phyloP scores from a whole-genome alignment of 257 asterid genomes.

The Ilex aquifolium region DNA sequence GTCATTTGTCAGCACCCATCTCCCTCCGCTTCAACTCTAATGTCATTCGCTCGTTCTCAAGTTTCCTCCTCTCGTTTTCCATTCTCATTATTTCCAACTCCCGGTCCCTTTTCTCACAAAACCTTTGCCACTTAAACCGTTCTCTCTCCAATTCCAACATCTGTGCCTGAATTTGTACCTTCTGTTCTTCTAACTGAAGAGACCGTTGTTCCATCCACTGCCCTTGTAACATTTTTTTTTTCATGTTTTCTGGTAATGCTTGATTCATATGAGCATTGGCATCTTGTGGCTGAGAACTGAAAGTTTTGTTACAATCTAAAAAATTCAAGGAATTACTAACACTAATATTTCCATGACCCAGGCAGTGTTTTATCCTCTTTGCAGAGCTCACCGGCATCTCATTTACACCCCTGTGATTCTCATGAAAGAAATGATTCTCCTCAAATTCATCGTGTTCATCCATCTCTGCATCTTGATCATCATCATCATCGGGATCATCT shows the following conservation, averaged over 20 bases:
- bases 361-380: conserved; percentile 24
- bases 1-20: conserved; percentile 2
- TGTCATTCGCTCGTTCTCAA: conserved; percentile 17
- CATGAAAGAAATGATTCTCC: conserved; percentile 27
- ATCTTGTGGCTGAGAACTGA: conserved; percentile 5
- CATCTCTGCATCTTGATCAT: background rate
- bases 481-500: conserved; percentile 7
- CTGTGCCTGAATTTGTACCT: conserved; percentile 15
- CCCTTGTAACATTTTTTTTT: background rate
- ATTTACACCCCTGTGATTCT: conserved; percentile 12
- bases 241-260: conserved; percentile 1
- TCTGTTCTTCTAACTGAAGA: conserved; percentile 20
- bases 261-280: background rate
- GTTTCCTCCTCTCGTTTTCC: conserved; percentile 16
- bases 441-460: conserved; percentile 45
- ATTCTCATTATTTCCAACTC: conserved; percentile 20
- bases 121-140: conserved; percentile 15
- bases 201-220: conserved; percentile 9
- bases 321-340: conserved; percentile 15
- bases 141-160: conserved; percentile 26
- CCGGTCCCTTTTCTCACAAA: conserved; percentile 15
- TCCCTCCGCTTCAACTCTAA: conserved; percentile 13
- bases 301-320: conserved; percentile 21
- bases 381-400: conserved; percentile 16
- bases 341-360: conserved; percentile 21